phyloP scores from a whole-genome alignment of 2,329 filamentous ascomycete genomes.

The Dothiorella sarmentorum region DNA sequence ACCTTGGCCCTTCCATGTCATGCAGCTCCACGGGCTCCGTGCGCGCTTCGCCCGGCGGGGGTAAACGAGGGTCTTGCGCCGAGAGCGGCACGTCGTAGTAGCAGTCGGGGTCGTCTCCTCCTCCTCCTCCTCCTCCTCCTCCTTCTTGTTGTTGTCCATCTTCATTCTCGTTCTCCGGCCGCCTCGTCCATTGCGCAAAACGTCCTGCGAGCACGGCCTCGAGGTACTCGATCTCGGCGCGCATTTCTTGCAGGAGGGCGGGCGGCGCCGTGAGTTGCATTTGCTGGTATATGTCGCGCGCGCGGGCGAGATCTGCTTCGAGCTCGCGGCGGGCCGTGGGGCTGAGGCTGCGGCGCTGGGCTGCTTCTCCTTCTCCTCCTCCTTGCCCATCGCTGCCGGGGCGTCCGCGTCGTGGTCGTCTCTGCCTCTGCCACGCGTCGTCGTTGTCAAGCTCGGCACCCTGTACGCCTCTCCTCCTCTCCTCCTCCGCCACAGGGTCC shows the following conservation, averaged over 20 bases:
- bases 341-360: neutral
- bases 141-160: neutral
- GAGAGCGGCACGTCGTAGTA: neutral
- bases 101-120: no score
- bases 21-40: constrained; percentile 6
- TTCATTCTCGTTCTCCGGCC: neutral
- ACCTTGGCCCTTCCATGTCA: constrained; percentile 1
- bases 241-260: neutral
- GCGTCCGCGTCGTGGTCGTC: no score
- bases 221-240: neutral
- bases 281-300: neutral
- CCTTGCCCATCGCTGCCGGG: no score
- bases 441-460: no score
- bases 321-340: neutral
- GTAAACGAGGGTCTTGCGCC: neutral
- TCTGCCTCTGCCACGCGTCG: no score
- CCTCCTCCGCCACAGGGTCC: neutral
- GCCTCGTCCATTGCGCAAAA: neutral
- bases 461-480: neutral
- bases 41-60: neutral
- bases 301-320: neutral
- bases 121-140: neutral
- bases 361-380: neutral
- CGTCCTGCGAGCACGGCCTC: neutral
- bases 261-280: neutral